A percentile compares a stretch with the other conserved stretches of the same genome.
These are phyloP conservation scores for Candida easanensis DNA, from an alignment of 805 yeast species.

Conservation along the genomic window DNA sequence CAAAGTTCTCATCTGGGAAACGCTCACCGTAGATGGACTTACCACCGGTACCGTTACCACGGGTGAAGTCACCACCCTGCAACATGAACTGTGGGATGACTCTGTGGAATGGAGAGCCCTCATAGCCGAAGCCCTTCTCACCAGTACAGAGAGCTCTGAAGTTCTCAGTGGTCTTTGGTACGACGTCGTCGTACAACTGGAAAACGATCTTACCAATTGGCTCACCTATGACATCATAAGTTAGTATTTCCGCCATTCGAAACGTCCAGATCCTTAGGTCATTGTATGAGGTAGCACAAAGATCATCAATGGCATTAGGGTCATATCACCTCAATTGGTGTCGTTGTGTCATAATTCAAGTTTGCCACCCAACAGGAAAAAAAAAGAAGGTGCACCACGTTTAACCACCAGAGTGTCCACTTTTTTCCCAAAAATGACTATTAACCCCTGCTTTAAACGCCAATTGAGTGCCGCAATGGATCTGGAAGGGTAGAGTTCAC, in stretches of 20 bases:
- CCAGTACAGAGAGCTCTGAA: conserved; percentile 95
- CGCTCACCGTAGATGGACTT: conserved; percentile 81
- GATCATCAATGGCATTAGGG: not conserved
- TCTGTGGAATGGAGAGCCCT: conserved; percentile 90
- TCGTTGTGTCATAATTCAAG: not conserved
- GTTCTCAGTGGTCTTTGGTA: conserved; percentile 95
- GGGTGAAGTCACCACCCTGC: conserved; percentile 95
- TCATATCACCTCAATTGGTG: not conserved
- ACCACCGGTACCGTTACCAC: conserved; percentile 97
- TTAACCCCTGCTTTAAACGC: no score
- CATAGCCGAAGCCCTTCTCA: conserved; percentile 95
- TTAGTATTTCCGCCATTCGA: conserved; percentile 1
- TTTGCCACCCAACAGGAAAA: conserved; percentile 7
- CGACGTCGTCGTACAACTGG: conserved; percentile 85
- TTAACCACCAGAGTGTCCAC: not conserved
- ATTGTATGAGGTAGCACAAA: not conserved
- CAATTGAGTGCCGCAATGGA: no score
- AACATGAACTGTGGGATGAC: conserved; percentile 97
- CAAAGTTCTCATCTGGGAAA: conserved; percentile 77
- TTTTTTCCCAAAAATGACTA: conserved; percentile 1
- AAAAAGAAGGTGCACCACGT: no score
- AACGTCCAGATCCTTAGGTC: not conserved
- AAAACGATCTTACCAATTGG: conserved; percentile 82
- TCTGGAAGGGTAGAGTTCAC: no score
- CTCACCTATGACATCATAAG: conserved; percentile 35